Percentiles rank a stretch among this genome's conserved stretches.
Conservation (phyloP, 208 protist genomes). For the Leishmania mexicana region DNA sequence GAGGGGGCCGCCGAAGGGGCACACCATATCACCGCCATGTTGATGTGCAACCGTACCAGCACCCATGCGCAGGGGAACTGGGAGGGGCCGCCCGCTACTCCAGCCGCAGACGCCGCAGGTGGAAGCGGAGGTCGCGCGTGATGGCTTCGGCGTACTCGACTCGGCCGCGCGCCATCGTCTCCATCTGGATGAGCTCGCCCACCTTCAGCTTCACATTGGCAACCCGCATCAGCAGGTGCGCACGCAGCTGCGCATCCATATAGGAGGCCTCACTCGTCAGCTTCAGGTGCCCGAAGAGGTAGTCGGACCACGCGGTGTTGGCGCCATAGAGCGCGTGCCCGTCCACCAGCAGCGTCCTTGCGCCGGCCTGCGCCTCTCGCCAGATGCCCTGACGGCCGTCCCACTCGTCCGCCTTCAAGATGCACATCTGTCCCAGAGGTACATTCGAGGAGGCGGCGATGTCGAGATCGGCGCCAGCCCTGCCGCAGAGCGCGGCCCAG, state of each 20-base stretch:
- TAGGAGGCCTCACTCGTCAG: constrained; percentile 36
- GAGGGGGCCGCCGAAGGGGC: not conserved
- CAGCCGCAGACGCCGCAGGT: constrained; percentile 2
- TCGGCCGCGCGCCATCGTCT: constrained; percentile 36
- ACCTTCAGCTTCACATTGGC: constrained; percentile 33
- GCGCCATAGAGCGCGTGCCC: constrained; percentile 1
- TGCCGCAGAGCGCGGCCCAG: not conserved
- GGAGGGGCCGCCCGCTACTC: not conserved
- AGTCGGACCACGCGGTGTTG: constrained; percentile 24
- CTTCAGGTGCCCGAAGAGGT: constrained; percentile 41
- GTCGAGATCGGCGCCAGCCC: not conserved
- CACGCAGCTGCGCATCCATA: constrained; percentile 42
- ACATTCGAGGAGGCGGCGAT: not conserved
- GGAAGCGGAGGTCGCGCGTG: constrained; percentile 33
- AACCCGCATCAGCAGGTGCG: constrained; percentile 33
- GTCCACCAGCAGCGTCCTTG: constrained; percentile 5
- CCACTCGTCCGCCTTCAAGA: constrained; percentile 16
- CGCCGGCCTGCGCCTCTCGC: not conserved
- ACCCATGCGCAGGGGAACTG: not conserved
- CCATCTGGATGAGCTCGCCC: constrained; percentile 36
- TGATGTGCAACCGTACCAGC: not conserved
- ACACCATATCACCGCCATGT: not conserved
- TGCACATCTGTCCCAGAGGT: constrained; percentile 16
- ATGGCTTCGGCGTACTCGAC: constrained; percentile 41
- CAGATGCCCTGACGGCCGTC: constrained; percentile 23